Percentiles rank a stretch among this genome's conserved stretches.
phyloP scores from a whole-genome alignment of 23 red algal species.

The Agarophyton chilense region DNA sequence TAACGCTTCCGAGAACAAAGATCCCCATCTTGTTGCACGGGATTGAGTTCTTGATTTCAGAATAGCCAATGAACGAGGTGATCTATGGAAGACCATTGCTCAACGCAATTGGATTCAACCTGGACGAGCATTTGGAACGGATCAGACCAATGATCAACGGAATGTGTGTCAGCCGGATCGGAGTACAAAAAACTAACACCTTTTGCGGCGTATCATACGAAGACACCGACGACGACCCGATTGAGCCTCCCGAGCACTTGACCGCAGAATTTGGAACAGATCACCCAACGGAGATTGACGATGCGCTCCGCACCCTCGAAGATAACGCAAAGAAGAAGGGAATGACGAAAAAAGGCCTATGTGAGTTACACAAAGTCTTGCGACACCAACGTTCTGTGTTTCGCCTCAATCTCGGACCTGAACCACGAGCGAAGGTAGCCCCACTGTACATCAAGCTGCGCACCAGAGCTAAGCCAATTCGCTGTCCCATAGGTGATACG shows the following conservation, averaged over 20 bases:
- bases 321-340: background rate
- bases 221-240: slow-evolving; percentile 13
- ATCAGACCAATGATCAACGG: background rate
- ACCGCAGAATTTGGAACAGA: background rate
- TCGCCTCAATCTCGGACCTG: slow-evolving; percentile 11
- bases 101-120: background rate
- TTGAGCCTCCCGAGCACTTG: background rate
- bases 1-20: background rate
- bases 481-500: background rate
- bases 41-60: background rate
- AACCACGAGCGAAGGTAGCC: slow-evolving; percentile 15
- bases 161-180: background rate
- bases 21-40: background rate
- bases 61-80: background rate
- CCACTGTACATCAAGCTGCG: background rate
- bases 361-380: background rate
- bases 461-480: background rate
- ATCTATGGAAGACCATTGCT: background rate
- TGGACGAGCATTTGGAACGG: background rate
- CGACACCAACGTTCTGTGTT: background rate
- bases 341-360: background rate
- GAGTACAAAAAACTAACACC: background rate
- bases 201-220: background rate
- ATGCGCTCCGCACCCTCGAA: background rate
- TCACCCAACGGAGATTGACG: background rate